Percentiles rank a stretch among this genome's conserved stretches.
phyloP scores from a whole-genome alignment of 495 filamentous ascomycete species.

The Annulohypoxylon bovei region DNA sequence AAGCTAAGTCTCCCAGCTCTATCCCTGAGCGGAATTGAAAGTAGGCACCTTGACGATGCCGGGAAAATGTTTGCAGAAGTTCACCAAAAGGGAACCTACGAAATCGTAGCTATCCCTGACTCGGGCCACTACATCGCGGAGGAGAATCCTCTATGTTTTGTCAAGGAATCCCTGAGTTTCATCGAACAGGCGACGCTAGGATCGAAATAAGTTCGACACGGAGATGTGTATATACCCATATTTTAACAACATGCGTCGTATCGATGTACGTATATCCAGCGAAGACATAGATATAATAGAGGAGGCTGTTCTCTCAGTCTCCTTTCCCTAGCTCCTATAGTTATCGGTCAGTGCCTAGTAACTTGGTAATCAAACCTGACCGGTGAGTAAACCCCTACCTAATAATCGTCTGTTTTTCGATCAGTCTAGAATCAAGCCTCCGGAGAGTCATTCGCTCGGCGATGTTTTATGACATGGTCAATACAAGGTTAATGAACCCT shows the following conservation, averaged over 20 bases:
- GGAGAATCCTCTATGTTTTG: constrained; percentile 53
- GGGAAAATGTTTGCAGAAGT: constrained; percentile 50
- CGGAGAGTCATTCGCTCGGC: neutral
- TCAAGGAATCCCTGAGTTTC: constrained; percentile 32
- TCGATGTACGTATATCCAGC: neutral
- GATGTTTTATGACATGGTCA: too few relatives aligned
- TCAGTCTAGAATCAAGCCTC: neutral
- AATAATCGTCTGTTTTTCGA: neutral
- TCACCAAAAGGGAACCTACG: constrained; percentile 43
- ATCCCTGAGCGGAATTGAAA: constrained; percentile 49
- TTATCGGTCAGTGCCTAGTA: neutral
- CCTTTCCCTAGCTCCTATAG: neutral
- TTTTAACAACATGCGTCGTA: neutral
- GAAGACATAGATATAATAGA: neutral
- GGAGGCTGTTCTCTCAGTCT: neutral
- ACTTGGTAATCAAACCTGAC: neutral
- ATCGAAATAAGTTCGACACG: neutral
- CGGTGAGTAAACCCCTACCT: neutral
- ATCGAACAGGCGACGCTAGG: constrained; percentile 16
- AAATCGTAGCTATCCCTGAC: constrained; percentile 42
- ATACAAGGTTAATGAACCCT: too few relatives aligned
- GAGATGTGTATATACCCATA: neutral
- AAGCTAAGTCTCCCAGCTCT: constrained; percentile 53
- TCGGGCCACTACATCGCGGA: constrained; percentile 55
- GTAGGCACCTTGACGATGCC: constrained; percentile 37